Conservation (phyloP, 768 basidiomycete species). For the Cystofilobasidium capitatum region DNA sequence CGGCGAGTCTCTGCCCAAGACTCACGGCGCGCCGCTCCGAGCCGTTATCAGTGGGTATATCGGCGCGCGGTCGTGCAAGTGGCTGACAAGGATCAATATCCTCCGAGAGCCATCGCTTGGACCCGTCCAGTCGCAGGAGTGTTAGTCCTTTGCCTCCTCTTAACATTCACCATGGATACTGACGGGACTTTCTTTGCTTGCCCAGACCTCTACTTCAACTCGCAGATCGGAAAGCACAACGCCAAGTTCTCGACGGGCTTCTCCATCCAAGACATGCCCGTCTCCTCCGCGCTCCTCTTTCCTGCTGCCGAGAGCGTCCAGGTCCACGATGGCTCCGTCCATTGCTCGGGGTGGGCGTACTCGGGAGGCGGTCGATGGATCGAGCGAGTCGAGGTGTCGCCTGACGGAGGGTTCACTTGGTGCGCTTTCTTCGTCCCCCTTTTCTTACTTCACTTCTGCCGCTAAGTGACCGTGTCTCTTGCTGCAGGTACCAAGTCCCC, state of each 20-base stretch:
- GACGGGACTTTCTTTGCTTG: too few species aligned
- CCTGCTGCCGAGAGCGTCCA: slow-evolving; percentile 46
- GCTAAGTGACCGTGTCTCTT: neutral
- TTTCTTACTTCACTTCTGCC: neutral
- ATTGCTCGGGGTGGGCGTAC: slow-evolving; percentile 45
- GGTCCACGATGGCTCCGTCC: slow-evolving; percentile 47
- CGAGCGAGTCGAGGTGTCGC: slow-evolving; percentile 50
- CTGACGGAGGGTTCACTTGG: slow-evolving; percentile 50
- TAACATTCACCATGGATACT: too few species aligned
- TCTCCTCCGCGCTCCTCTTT: slow-evolving; percentile 49
- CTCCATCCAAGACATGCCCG: slow-evolving; percentile 53
- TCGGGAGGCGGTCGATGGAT: slow-evolving; percentile 49
- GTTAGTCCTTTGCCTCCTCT: too few species aligned
- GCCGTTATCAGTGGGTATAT: slow-evolving; percentile 50
- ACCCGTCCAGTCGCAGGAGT: slow-evolving; percentile 50
- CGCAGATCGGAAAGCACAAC: slow-evolving; percentile 51
- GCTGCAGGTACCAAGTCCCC: slow-evolving; percentile 41
- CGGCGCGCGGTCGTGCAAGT: slow-evolving; percentile 50
- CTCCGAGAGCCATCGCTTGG: slow-evolving; percentile 49
- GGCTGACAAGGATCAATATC: slow-evolving; percentile 50
- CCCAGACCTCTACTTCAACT: slow-evolving; percentile 49
- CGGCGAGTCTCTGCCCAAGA: slow-evolving; percentile 46
- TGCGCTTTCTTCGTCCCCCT: too few species aligned
- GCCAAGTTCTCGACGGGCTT: slow-evolving; percentile 49
- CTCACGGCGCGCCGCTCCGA: slow-evolving; percentile 49